phyloP scores from a whole-genome alignment of 1,284 basidiomycete genomes.

The Melampsora abietis-canadensis region DNA sequence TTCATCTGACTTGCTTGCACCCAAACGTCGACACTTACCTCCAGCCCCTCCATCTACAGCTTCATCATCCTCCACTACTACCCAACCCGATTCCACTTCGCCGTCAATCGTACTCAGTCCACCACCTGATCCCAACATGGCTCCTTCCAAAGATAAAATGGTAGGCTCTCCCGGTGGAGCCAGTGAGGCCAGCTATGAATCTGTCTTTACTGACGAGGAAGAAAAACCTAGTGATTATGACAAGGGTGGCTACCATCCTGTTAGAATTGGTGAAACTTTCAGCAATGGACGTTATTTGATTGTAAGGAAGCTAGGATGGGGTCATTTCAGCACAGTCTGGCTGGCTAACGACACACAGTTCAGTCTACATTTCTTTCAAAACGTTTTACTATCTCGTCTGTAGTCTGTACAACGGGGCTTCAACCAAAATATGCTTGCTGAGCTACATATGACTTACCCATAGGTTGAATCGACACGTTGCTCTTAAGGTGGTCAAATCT shows the following conservation, averaged over 20 bases:
- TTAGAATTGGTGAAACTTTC: conserved; percentile 89
- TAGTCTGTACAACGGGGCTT: not conserved
- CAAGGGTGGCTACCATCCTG: conserved; percentile 77
- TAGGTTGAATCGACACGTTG: conserved; percentile 91
- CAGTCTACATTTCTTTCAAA: conserved; percentile 28
- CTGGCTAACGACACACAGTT: conserved; percentile 52
- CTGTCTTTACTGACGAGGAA: conserved; percentile 55
- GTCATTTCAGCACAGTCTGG: conserved; percentile 70
- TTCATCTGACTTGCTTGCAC: conserved; percentile 1
- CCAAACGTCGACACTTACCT: not conserved
- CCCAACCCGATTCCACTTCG: conserved; percentile 14
- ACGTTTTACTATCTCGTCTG: not conserved
- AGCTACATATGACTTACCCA: conserved; percentile 45
- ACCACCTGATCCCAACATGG: not conserved
- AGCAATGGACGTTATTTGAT: conserved; percentile 83
- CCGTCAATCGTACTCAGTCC: not conserved
- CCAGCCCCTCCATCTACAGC: not conserved
- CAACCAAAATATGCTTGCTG: conserved; percentile 43
- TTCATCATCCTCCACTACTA: conserved; percentile 11
- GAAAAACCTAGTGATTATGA: conserved; percentile 56
- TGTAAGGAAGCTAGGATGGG: conserved; percentile 95
- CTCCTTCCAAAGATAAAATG: conserved; percentile 7
- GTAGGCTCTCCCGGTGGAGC: not conserved
- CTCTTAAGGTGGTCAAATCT: conserved; percentile 97
- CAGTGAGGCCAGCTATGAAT: conserved; percentile 32